Base-by-base conservation (phyloP, 495 filamentous ascomycete genomes). In the Aspergillus taichungensis region DNA sequence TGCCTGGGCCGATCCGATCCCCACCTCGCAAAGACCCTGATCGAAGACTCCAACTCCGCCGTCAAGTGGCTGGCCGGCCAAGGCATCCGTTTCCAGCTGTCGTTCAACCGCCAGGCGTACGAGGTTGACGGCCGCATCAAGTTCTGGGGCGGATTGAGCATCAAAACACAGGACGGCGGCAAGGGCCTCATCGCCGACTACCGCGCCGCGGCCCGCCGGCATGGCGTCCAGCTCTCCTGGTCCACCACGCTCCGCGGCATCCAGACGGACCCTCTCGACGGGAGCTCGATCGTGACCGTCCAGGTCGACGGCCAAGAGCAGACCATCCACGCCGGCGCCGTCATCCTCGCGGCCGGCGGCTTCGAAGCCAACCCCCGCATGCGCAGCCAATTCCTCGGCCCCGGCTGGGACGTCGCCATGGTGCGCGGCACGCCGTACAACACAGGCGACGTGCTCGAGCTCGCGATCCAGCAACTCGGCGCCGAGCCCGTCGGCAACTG, bases 391-490 rank as follows among this genome's bases (percentile, higher is more conserved):
- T 81, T 75, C 51, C 68, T 83, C 1, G 80, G 80, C 0, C 77
- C 77, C 0, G 68, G 68, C 0, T 84, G 80, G 80, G 79, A 83
- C 42, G 42, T 72, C 7, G 78, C 78, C 0, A 57, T 70, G 8
- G 78, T 83, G 0, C 68, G 79, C 8, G 80, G 80, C 0, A 80
- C 78, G 0, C 76, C 72, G 2, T 79, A 76, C 46, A 82, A 83
- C 47, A 76, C 69, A 0, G 80, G 79, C 12, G 76, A 79, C 11
- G 50, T 62, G 8, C 66, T 80, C 6, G 46, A 60, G 3, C 66
- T 76, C 12, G 78, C 78, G 0, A 63, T 71, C 5, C 63, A 67
- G 0, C 71, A 77, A 18, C 54, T 73, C 5, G 46, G 50, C 0
- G 78, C 79, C 0, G 68, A 68, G 46, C 49, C 56, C 5, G 68